Base-by-base conservation (phyloP, 108 stramenopile species). In the Tribonema minus region DNA sequence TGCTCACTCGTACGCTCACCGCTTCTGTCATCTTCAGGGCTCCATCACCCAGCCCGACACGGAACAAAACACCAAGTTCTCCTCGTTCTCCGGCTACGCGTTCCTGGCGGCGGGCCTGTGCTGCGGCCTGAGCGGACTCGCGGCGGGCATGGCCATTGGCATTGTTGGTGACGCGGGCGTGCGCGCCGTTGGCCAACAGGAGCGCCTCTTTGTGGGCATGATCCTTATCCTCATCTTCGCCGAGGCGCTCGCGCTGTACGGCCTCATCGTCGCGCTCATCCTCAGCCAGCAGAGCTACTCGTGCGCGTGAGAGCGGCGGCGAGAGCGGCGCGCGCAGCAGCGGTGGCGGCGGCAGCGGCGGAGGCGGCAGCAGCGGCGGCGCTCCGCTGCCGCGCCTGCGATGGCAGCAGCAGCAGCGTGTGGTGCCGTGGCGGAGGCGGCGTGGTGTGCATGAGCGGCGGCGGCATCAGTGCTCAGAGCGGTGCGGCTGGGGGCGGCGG, bases 91-190 rank as follows among this genome's bases (percentile, higher is more conserved):
- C 9, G 98, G 98, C 41, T 97, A 93, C 86, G 95, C 96, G 4
- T 94, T 96, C 87, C 85, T 99, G 70, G 92, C 98, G 35, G 95
- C 96, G 6, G 98, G 98, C 64, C 92, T 99, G 38, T 94, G 94
- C 90, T 96, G 95, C 84, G 98, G 98, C 64, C 83, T 96, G 41
- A 92, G 92, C 41, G 92, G 93, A 31, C 90, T 99, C 54, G 96
- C 96, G 6, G 96, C 98, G 23, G 98, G 98, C 82, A 92, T 95
- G 91, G 94, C 95, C 40, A 99, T 99, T 88, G 98, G 98, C 83
- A 92, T 97, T 86, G 95, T 96, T 20, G 98, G 98, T 83, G 98
- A 99, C 80, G 95, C 95, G n/a, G 98, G 98, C 37, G 96, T 97
- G 1, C 92, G 95, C 36, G 94, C 95, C 15, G 96, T 97, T 68